phyloP scores from a whole-genome alignment of 2,329 filamentous ascomycete genomes.

The Xylaria arbuscula region DNA sequence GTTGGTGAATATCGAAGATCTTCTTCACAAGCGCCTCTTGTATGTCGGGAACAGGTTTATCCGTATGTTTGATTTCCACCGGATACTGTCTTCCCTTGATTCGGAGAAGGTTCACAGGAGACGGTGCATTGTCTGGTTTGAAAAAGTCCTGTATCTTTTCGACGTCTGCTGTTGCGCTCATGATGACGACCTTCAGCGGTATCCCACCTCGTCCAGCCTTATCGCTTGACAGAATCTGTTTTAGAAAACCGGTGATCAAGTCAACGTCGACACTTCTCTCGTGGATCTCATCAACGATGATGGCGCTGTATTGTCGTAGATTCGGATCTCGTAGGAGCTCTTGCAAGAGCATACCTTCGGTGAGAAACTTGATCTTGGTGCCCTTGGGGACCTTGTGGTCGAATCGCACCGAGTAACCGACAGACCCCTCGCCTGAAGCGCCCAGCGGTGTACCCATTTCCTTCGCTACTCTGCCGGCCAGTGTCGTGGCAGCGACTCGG shows the following conservation, averaged over 20 bases:
- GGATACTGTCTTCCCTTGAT: constrained; percentile 90
- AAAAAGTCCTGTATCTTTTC: constrained; percentile 84
- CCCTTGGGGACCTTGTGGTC: constrained; percentile 85
- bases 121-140: constrained; percentile 40
- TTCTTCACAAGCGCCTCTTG: constrained; percentile 83
- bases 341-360: constrained; percentile 95
- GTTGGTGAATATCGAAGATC: constrained; percentile 86
- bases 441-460: constrained; percentile 72
- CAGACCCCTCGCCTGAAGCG: constrained; percentile 59
- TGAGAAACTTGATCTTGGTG: constrained; percentile 92
- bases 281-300: constrained; percentile 97
- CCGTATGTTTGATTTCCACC: constrained; percentile 80
- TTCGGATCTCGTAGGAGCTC: constrained; percentile 89
- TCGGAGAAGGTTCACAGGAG: constrained; percentile 60
- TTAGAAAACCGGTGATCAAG: constrained; percentile 87
- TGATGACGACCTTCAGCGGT: constrained; percentile 88
- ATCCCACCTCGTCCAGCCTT: constrained; percentile 74
- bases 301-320: constrained; percentile 85
- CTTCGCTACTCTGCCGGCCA: constrained; percentile 87
- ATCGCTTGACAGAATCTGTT: constrained; percentile 74
- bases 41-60: constrained; percentile 80
- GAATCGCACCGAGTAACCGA: constrained; percentile 96
- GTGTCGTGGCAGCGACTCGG: constrained; percentile 90
- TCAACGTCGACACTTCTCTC: constrained; percentile 96
- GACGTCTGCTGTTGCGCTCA: constrained; percentile 96